Evolutionary conservation across 176 grass and related monocot species (phyloP), one percentile per base, ranked within the genome.

Genomic region (Aegilops sharonensis): DNA sequence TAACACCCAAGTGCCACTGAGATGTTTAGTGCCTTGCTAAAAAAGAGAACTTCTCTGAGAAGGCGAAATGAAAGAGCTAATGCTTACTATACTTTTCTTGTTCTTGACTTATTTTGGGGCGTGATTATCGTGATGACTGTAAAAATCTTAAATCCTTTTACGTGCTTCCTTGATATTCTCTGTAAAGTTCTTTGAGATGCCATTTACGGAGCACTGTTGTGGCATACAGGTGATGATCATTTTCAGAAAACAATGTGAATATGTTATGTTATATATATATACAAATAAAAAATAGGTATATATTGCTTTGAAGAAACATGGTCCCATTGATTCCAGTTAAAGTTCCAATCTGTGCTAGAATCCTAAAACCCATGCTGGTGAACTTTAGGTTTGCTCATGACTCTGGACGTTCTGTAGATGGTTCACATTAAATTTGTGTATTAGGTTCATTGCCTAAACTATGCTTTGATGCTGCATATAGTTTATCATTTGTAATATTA

Each of bases 61-160:
- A 75, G 45, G 8, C 18, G 13, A 52, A 75, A 17, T 20, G 43
- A 75, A 75, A 75, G 43, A 75, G 2, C 27, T 75, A 25, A 75
- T 75, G 72, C 13, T 75, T 72, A 68, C 66, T 74, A 43, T 72
- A 74, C 71, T 74, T 45, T 50, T 75, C 13, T 75, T 75, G 24
- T 43, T 75, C 42, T 75, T 31, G 23, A 72, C 11, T 72, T 24
- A 73, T 8, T 73, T 48, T 29, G 15, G 23, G 39, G 43, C 43
- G 17, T 15, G 72, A 31, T 52, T 50, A 75, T 75, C 3, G 43
- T 75, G 50, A 48, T 24, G 27, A 75, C 13, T 75, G 43, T 75
- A 50, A 42, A 48, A 48, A 50, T 15, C 25, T 75, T 75, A 75
- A 52, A 75, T 25, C 72, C 24, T 30, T 50, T 40, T 75, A 75